These are phyloP conservation scores for Beauveria bassiana DNA, from an alignment of 2,329 filamentous ascomycete genomes.

Conservation along the genomic window DNA sequence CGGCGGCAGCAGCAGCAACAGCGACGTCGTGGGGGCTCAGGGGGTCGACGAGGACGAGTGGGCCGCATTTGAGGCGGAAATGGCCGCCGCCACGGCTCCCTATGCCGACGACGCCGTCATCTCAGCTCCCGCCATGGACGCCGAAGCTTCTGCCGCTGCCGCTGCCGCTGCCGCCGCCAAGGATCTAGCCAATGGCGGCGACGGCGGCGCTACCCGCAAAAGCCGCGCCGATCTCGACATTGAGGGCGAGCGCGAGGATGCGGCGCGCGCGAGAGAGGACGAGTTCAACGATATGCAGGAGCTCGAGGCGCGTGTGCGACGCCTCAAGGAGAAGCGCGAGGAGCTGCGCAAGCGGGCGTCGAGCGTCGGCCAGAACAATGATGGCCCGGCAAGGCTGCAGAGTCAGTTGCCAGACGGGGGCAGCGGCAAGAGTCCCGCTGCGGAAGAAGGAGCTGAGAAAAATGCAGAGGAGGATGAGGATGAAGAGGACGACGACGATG, in stretches of 20 bases:
- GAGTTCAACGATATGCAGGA: slow-evolving; percentile 81
- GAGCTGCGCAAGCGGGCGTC: slow-evolving; percentile 41
- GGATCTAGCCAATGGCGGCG: slow-evolving; percentile 37
- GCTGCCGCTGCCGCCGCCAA: slow-evolving; percentile 35
- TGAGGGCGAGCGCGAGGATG: slow-evolving; percentile 68
- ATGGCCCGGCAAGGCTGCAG: neutral
- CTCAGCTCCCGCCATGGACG: slow-evolving; percentile 59
- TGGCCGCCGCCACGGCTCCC: slow-evolving; percentile 42
- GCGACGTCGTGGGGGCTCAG: neutral
- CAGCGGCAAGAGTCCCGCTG: slow-evolving; percentile 11
- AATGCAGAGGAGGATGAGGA: slow-evolving; percentile 29
- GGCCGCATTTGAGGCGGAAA: slow-evolving; percentile 80
- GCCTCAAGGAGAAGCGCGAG: slow-evolving; percentile 64
- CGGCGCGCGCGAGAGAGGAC: slow-evolving; percentile 61
- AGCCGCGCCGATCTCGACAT: slow-evolving; percentile 47
- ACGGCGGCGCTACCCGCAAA: slow-evolving; percentile 34
- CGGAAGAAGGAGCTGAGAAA: slow-evolving; percentile 19
- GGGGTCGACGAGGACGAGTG: slow-evolving; percentile 67
- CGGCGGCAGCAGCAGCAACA: slow-evolving; percentile 12
- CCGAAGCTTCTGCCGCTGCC: slow-evolving; percentile 51
- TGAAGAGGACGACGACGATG: slow-evolving; percentile 34
- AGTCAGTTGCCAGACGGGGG: neutral
- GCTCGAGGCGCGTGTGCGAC: slow-evolving; percentile 62
- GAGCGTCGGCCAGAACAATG: slow-evolving; percentile 22
- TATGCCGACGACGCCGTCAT: slow-evolving; percentile 50